A percentile compares a stretch with the other conserved stretches of the same genome.
phyloP scores from a whole-genome alignment of 805 yeast genomes.

The Schizosaccharomyces octosporus region DNA sequence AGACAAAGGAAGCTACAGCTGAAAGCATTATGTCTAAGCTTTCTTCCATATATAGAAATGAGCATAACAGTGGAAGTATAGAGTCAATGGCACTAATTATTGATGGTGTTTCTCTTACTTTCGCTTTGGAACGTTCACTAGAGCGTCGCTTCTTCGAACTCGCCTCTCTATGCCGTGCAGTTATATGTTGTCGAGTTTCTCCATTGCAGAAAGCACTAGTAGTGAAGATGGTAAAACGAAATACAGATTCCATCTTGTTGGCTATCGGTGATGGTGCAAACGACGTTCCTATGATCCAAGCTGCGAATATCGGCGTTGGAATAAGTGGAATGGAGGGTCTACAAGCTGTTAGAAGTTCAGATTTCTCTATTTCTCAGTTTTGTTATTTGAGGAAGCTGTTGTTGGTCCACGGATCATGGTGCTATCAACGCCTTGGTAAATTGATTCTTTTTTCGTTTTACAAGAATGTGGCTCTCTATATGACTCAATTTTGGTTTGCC shows the following conservation, averaged over 20 bases:
- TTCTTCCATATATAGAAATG: conserved; percentile 26
- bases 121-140: conserved; percentile 57
- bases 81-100: conserved; percentile 71
- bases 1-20: conserved; percentile 47
- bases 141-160: conserved; percentile 57
- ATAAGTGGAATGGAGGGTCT: conserved; percentile 98
- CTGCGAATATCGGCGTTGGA: conserved; percentile 98
- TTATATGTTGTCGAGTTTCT: conserved; percentile 91
- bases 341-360: conserved; percentile 98
- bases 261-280: conserved; percentile 99
- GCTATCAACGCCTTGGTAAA: conserved; percentile 77
- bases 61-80: conserved; percentile 25
- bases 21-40: conserved; percentile 52
- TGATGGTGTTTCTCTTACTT: conserved; percentile 79
- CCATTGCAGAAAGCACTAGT: conserved; percentile 93
- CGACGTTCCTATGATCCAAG: conserved; percentile 96
- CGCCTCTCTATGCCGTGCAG: conserved; percentile 78
- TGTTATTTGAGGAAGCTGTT: conserved; percentile 57
- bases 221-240: conserved; percentile 74
- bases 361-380: conserved; percentile 89
- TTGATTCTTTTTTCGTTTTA: conserved; percentile 88
- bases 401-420: conserved; percentile 93
- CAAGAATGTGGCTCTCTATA: conserved; percentile 81
- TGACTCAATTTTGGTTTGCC: conserved; percentile 97
- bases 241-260: conserved; percentile 43